Percentiles rank a stretch among this genome's conserved stretches.
Evolutionary conservation across 2,329 filamentous ascomycete genomes (phyloP).

Genomic region (Nemania sp.): DNA sequence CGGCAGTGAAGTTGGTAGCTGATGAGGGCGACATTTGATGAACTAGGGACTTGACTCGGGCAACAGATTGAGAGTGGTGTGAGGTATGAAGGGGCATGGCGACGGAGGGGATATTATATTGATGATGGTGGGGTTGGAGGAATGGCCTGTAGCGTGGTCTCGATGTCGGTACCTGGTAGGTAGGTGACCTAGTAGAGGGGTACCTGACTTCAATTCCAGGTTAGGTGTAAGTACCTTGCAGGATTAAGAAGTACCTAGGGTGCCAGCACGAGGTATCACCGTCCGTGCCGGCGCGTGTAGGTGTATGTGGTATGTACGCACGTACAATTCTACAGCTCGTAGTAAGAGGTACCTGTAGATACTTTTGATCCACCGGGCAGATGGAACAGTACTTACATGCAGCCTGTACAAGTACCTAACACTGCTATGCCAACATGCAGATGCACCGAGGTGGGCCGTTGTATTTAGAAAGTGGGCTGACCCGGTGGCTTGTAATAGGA

Average conservation of each 20-base stretch:
- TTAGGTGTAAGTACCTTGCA: no score
- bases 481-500: background rate
- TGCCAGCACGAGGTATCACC: no score
- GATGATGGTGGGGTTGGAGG: slow-evolving; percentile 10
- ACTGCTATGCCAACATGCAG: background rate
- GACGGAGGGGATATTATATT: slow-evolving; percentile 27
- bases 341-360: no score
- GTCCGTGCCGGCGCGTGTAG: background rate
- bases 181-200: no score
- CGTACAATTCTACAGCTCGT: no score
- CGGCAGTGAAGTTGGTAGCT: slow-evolving; percentile 73
- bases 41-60: slow-evolving; percentile 64
- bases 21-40: slow-evolving; percentile 71
- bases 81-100: slow-evolving; percentile 51
- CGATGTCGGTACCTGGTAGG: background rate
- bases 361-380: slow-evolving; percentile 17
- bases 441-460: slow-evolving; percentile 9
- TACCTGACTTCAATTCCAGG: no score
- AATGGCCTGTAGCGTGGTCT: background rate
- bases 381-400: no score
- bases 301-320: background rate
- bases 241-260: no score
- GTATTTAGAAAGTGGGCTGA: slow-evolving; percentile 17
- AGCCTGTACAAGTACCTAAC: background rate
- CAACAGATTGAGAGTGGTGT: slow-evolving; percentile 50